A percentile compares a stretch with the other conserved stretches of the same genome.
Evolutionary conservation across 2,329 filamentous ascomycete genomes (phyloP).

Genomic region (Beauveria varroae): DNA sequence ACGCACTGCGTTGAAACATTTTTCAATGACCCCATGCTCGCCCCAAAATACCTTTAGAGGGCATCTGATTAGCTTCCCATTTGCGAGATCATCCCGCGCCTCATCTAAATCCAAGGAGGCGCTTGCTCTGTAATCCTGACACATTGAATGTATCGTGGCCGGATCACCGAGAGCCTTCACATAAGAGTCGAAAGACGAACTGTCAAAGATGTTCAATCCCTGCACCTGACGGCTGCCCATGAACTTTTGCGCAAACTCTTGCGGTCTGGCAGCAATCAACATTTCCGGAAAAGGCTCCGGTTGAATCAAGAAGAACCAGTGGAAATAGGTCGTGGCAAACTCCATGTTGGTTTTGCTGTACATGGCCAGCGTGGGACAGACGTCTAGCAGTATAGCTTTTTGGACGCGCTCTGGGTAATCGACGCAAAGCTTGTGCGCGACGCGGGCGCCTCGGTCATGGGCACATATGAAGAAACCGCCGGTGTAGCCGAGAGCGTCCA

Average conservation of each 20-base stretch:
- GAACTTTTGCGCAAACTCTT: slow-evolving; percentile 34
- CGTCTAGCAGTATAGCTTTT: slow-evolving; percentile 41
- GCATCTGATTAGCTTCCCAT: slow-evolving; percentile 34
- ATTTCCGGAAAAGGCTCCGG: slow-evolving; percentile 41
- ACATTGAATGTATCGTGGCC: slow-evolving; percentile 38
- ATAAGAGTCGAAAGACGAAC: slow-evolving; percentile 32
- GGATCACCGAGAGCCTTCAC: slow-evolving; percentile 32
- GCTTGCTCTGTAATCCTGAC: slow-evolving; percentile 48
- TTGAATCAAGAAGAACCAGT: slow-evolving; percentile 54
- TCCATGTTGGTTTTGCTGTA: slow-evolving; percentile 34
- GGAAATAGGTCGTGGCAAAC: slow-evolving; percentile 45
- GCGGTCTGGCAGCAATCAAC: slow-evolving; percentile 31
- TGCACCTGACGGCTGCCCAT: slow-evolving; percentile 24
- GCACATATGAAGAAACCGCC: slow-evolving; percentile 40
- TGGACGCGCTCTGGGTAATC: slow-evolving; percentile 33
- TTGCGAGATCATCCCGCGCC: slow-evolving; percentile 35
- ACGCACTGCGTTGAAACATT: slow-evolving; percentile 37
- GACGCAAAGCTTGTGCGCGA: slow-evolving; percentile 47
- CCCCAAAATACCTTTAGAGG: slow-evolving; percentile 46
- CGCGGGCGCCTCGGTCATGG: slow-evolving; percentile 50
- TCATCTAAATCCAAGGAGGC: slow-evolving; percentile 45
- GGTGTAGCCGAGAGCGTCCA: slow-evolving; percentile 32
- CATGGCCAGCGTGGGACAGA: slow-evolving; percentile 48
- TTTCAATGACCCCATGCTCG: slow-evolving; percentile 39
- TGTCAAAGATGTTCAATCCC: slow-evolving; percentile 27